phyloP scores from a whole-genome alignment of 495 filamentous ascomycete genomes.

The Bombardia bombarda region DNA sequence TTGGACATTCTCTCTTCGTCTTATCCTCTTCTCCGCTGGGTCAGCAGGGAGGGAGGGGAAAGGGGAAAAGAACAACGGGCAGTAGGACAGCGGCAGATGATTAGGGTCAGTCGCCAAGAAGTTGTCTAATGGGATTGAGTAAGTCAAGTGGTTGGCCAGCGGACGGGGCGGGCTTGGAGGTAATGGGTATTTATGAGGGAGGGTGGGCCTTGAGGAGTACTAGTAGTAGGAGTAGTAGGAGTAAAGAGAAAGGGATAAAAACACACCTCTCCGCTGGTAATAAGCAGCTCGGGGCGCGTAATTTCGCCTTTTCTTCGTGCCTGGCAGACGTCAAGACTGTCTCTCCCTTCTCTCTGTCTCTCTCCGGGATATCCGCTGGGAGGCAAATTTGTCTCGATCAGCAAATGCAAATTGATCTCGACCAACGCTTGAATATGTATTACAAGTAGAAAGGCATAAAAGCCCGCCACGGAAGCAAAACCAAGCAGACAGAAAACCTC shows the following conservation, averaged over 20 bases:
- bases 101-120: background rate
- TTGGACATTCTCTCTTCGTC: conserved; percentile 13
- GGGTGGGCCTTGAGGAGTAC: background rate
- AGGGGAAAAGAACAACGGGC: background rate
- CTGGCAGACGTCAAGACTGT: background rate
- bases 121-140: background rate
- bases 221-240: background rate
- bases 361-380: background rate
- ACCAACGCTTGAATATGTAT: background rate
- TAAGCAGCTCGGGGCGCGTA: too few relatives aligned
- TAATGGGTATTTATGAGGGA: too few relatives aligned
- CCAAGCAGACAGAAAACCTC: background rate
- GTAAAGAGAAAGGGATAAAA: background rate
- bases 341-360: background rate
- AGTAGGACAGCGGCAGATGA: background rate
- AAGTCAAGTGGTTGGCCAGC: too few relatives aligned
- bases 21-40: background rate
- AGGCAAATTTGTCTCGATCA: background rate
- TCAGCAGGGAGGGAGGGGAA: background rate
- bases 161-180: too few relatives aligned
- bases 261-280: too few relatives aligned
- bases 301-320: too few relatives aligned
- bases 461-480: too few relatives aligned
- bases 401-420: background rate
- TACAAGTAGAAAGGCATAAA: background rate